These are phyloP conservation scores for Millerozyma acaciae DNA, from an alignment of 805 yeast genomes.

Conservation along the genomic window DNA sequence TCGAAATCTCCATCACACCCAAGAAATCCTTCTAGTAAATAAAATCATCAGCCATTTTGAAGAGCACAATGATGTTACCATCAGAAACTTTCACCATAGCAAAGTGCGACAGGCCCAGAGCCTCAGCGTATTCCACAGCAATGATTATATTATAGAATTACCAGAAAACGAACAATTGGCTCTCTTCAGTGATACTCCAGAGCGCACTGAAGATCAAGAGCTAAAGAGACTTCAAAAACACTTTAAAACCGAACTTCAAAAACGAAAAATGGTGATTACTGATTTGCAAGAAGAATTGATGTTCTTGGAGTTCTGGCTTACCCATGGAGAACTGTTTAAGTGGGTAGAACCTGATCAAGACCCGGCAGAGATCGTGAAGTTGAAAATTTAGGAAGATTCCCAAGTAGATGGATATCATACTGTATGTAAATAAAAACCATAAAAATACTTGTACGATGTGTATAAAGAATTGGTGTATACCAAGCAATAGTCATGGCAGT, in stretches of 20 bases:
- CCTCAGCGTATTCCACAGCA: conserved; percentile 14
- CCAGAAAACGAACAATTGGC: conserved; percentile 9
- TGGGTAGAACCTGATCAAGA: conserved; percentile 48
- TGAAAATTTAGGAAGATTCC: conserved; percentile 11
- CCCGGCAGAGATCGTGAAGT: conserved; percentile 33
- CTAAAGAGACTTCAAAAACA: conserved; percentile 14
- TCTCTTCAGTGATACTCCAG: background rate
- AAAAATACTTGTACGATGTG: too few relatives aligned
- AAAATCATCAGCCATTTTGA: conserved; percentile 38
- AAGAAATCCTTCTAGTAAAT: conserved; percentile 29
- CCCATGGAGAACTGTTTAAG: conserved; percentile 32
- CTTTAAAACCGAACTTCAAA: conserved; percentile 18
- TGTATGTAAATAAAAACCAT: too few relatives aligned
- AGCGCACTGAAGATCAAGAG: conserved; percentile 4
- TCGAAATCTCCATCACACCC: conserved; percentile 25
- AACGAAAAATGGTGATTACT: conserved; percentile 33
- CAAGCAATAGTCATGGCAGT: too few relatives aligned
- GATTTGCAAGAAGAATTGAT: conserved; percentile 32
- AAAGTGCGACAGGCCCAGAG: conserved; percentile 18
- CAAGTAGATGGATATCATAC: too few relatives aligned
- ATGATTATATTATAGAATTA: conserved; percentile 23
- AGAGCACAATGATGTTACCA: conserved; percentile 39
- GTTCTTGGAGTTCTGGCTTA: conserved; percentile 35
- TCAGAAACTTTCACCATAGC: conserved; percentile 36
- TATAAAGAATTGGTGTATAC: too few relatives aligned